phyloP scores from a whole-genome alignment of 2,329 filamentous ascomycete genomes.

The Purpureocillium takamizusanense region DNA sequence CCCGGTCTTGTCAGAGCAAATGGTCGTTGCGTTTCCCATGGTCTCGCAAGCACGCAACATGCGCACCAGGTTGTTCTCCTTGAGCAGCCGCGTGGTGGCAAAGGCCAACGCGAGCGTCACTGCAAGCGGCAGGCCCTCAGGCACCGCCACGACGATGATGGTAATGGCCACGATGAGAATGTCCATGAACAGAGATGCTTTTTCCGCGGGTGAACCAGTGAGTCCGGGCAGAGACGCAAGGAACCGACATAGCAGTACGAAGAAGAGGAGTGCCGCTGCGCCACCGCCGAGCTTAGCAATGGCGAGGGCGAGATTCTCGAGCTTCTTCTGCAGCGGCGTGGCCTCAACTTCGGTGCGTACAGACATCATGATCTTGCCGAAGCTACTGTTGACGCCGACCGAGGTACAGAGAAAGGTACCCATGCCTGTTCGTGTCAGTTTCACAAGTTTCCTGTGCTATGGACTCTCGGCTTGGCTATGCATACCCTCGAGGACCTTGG shows the following conservation, averaged over 20 bases:
- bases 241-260: conserved; percentile 73
- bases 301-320: conserved; percentile 25
- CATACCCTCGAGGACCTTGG: conserved; percentile 41
- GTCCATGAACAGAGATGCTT: conserved; percentile 48
- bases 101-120: conserved; percentile 61
- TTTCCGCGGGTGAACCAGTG: conserved; percentile 38
- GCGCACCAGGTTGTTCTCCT: conserved; percentile 62
- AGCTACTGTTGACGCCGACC: conserved; percentile 45
- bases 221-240: conserved; percentile 51
- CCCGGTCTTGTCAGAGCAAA: conserved; percentile 58
- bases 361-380: conserved; percentile 47
- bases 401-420: conserved; percentile 47
- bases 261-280: conserved; percentile 63
- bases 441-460: no score
- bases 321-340: conserved; percentile 46
- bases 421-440: conserved; percentile 20
- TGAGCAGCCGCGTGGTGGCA: conserved; percentile 59
- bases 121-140: conserved; percentile 57
- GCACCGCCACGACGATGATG: conserved; percentile 58
- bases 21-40: conserved; percentile 64
- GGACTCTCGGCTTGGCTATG: neutral
- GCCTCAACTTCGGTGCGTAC: conserved; percentile 40
- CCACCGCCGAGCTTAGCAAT: conserved; percentile 44
- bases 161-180: conserved; percentile 59
- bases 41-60: conserved; percentile 61